phyloP scores from a whole-genome alignment of 495 filamentous ascomycete genomes.

The Parathielavia hyrcaniae region DNA sequence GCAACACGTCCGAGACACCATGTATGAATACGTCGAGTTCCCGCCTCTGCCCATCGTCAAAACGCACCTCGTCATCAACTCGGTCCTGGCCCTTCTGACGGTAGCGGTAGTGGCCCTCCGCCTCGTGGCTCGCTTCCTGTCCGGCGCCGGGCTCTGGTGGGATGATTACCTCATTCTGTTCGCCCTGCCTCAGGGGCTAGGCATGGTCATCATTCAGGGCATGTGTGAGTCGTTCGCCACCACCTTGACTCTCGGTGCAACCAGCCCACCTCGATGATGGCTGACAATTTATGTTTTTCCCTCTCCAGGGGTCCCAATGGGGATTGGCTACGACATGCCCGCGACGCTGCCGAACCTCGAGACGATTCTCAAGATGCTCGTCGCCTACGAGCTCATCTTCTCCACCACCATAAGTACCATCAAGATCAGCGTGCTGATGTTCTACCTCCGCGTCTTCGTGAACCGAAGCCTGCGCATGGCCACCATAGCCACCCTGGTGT shows the following conservation, averaged over 20 bases:
- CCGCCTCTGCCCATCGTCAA: conserved; percentile 15
- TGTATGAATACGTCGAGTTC: conserved; percentile 17
- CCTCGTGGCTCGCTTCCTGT: conserved; percentile 17
- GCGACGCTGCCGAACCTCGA: conserved; percentile 16
- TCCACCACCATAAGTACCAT: conserved; percentile 18
- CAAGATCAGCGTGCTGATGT: conserved; percentile 26
- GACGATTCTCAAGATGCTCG: conserved; percentile 23
- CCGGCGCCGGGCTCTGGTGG: conserved; percentile 28
- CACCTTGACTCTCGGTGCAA: too few relatives aligned
- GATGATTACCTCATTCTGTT: conserved; percentile 32
- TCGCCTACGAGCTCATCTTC: conserved; percentile 25
- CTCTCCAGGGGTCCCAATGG: conserved; percentile 19
- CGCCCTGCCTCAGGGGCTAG: conserved; percentile 25
- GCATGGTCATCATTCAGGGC: conserved; percentile 27
- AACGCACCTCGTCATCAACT: conserved; percentile 25
- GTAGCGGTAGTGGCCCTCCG: conserved; percentile 19
- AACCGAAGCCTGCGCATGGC: conserved; percentile 17
- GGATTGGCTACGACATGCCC: conserved; percentile 15
- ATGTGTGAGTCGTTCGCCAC: conserved; percentile 15
- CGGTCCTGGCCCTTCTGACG: conserved; percentile 14
- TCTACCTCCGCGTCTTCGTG: conserved; percentile 30
- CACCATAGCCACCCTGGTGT: conserved; percentile 15
- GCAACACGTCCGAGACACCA: not conserved
- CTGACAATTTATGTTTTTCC: not conserved
- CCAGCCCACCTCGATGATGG: not conserved